Conservation (phyloP, 2,329 filamentous ascomycete genomes). For the Harringtonia aguacate region DNA sequence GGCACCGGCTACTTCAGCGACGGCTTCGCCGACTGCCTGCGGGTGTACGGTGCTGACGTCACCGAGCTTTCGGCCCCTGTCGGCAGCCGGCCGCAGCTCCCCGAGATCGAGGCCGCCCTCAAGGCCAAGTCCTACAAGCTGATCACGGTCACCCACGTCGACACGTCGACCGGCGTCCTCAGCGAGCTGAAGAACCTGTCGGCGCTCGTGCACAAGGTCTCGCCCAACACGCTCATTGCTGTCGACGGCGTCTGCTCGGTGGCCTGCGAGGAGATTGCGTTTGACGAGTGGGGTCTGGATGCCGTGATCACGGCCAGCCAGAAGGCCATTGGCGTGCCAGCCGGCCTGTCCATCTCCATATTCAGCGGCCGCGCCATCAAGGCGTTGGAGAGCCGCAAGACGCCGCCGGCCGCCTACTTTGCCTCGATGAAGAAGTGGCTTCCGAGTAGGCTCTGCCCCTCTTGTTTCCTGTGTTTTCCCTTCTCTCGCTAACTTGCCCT, state of each 20-base stretch:
- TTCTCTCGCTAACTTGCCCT: background rate
- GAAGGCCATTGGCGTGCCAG: conserved; percentile 93
- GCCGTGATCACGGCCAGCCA: conserved; percentile 89
- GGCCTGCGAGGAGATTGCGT: conserved; percentile 88
- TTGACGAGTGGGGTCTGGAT: conserved; percentile 91
- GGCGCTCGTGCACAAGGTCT: conserved; percentile 74
- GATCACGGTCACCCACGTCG: conserved; percentile 90
- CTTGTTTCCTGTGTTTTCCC: background rate
- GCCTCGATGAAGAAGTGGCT: conserved; percentile 96
- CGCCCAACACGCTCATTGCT: conserved; percentile 80
- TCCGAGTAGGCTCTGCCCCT: conserved; percentile 51
- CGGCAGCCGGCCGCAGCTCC: conserved; percentile 74
- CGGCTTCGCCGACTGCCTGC: conserved; percentile 84
- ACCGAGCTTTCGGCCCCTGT: conserved; percentile 86
- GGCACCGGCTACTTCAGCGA: conserved; percentile 97
- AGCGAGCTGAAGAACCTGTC: conserved; percentile 80
- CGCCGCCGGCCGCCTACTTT: conserved; percentile 80
- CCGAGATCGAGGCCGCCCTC: conserved; percentile 80
- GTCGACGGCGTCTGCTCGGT: conserved; percentile 98
- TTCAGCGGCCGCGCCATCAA: conserved; percentile 82
- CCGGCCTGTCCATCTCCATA: conserved; percentile 89
- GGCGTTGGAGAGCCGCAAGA: conserved; percentile 68
- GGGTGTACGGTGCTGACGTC: conserved; percentile 80
- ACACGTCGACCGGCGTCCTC: conserved; percentile 92
- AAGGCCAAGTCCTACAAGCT: conserved; percentile 89